Evolutionary conservation across 75 land plant genomes (phyloP), one percentile per base, ranked within the genome.

Genomic region (Cupressus sempervirens): DNA sequence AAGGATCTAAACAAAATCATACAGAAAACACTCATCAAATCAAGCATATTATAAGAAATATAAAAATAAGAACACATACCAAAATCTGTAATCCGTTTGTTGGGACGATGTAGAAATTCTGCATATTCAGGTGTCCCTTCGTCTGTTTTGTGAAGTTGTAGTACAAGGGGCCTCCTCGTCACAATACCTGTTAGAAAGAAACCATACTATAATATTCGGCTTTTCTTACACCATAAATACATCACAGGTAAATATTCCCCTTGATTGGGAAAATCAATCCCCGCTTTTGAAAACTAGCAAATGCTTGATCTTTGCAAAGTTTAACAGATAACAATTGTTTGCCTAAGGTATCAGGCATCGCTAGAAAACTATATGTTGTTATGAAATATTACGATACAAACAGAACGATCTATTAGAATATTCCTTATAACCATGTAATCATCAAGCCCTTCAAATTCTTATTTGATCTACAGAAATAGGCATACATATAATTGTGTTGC

Each of bases 81-180:
- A 76, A 94, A 95, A 84, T 95, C 94, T n/a, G 87, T 88, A 83
- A 93, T 93, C 84, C 83, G 87, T 81, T 86, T 91, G 86, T 85
- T 90, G 5, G 94, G 94, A 88, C 92, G 32, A 84, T 95, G 97
- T 76, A 92, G 92, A 76, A 95, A 95, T 87, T 94, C 97, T 6
- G 93, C 97, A 88, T 92, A 95, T 86, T 95, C 97, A 58, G 88
- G 81, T 65, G 62, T 32, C 10, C 95, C 92, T 18, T 86, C 92
- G 10, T 95, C 97, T 30, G 88, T 90, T 84, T 94, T 91, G 79
- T 95, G 97, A 84, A 95, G 86, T 84, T 95, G 97, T 92, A 95
- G 73, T 32, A 95, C 97, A 40, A 95, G 86, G 13, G 96, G 97
- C 85, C 97, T 85, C 88, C 97, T 89, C 35, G 97, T 95, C 62